phyloP scores from a whole-genome alignment of 2,329 filamentous ascomycete genomes.

The Zasmidium citrigriseum region DNA sequence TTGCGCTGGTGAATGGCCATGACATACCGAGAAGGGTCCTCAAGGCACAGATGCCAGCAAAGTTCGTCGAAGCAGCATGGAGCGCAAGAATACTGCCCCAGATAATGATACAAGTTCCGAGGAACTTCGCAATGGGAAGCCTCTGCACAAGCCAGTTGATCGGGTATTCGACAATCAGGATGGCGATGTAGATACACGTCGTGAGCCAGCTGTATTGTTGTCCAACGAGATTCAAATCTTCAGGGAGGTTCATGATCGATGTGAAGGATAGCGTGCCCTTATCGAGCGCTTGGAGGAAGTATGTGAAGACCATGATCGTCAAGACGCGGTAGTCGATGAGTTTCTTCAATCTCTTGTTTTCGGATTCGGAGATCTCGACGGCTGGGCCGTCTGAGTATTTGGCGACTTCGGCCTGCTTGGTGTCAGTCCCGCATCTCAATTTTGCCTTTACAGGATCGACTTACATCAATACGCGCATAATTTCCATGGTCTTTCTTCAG shows the following conservation, averaged over 20 bases:
- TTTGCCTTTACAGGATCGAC: too few species aligned
- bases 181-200: conserved; percentile 72
- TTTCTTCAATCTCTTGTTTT: conserved; percentile 61
- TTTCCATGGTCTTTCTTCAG: conserved; percentile 56
- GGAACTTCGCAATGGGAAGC: conserved; percentile 62
- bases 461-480: conserved; percentile 60
- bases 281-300: conserved; percentile 71
- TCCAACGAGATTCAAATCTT: conserved; percentile 46
- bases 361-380: conserved; percentile 60
- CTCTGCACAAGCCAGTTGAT: conserved; percentile 65
- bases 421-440: too few species aligned
- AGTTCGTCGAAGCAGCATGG: conserved; percentile 63
- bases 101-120: conserved; percentile 62
- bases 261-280: conserved; percentile 66
- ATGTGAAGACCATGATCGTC: conserved; percentile 70
- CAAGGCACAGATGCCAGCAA: conserved; percentile 59
- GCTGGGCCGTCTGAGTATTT: conserved; percentile 63
- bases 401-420: conserved; percentile 59
- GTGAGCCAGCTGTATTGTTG: conserved; percentile 69
- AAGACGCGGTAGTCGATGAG: conserved; percentile 70
- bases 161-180: conserved; percentile 71
- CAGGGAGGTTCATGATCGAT: conserved; percentile 62
- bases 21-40: conserved; percentile 62
- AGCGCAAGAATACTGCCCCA: conserved; percentile 64
- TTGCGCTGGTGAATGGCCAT: not conserved